Percentiles rank a stretch among this genome's conserved stretches.
Evolutionary conservation across 2,329 filamentous ascomycete genomes (phyloP).

Genomic region (Aspergillus sp.): DNA sequence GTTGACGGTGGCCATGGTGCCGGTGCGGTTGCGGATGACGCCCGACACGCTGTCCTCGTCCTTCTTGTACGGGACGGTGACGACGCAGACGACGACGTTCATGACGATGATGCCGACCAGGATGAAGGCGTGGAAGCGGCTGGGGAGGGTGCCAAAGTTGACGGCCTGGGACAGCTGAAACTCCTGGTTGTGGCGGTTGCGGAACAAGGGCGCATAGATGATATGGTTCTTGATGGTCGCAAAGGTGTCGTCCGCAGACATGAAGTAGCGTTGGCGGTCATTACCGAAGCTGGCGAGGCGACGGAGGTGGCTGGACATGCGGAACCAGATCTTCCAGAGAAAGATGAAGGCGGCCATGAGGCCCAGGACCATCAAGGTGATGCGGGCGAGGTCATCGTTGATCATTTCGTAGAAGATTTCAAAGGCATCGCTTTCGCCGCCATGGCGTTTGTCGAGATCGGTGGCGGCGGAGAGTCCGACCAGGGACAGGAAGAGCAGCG

Average conservation of each 20-base stretch:
- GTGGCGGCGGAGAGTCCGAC: constrained; percentile 27
- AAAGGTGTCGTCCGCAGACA: constrained; percentile 55
- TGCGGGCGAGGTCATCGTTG: constrained; percentile 59
- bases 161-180: constrained; percentile 44
- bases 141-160: constrained; percentile 48
- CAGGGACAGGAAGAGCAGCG: constrained; percentile 25
- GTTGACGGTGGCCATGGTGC: constrained; percentile 44
- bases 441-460: constrained; percentile 26
- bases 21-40: constrained; percentile 44
- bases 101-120: constrained; percentile 41
- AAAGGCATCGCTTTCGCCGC: constrained; percentile 11
- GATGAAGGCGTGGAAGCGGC: constrained; percentile 45
- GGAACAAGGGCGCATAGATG: constrained; percentile 47
- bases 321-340: constrained; percentile 63
- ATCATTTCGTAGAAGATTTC: constrained; percentile 27
- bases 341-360: constrained; percentile 63
- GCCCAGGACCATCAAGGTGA: constrained; percentile 64
- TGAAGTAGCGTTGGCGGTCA: constrained; percentile 77
- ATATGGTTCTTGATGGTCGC: constrained; percentile 70
- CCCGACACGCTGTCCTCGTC: constrained; percentile 32
- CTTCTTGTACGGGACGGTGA: constrained; percentile 42
- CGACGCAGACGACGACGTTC: constrained; percentile 52
- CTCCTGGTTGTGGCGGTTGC: constrained; percentile 45
- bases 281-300: constrained; percentile 74
- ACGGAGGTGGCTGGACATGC: constrained; percentile 66